Base-by-base conservation (phyloP, 1,284 basidiomycete species). In the Marasmius tenuissimus region DNA sequence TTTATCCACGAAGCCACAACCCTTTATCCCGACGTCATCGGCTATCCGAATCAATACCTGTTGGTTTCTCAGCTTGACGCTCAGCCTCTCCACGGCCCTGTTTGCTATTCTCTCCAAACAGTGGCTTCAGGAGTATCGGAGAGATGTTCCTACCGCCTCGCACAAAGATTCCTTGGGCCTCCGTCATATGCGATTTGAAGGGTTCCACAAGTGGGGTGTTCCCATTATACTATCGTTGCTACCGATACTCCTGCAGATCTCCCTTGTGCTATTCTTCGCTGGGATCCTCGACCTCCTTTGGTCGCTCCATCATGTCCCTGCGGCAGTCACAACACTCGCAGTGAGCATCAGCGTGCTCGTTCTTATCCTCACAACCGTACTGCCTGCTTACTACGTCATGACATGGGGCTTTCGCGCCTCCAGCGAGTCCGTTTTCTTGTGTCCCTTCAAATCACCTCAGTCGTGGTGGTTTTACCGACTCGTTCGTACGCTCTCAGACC, bases 51-150 rank as follows among this genome's bases (percentile, higher is more conserved):
- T 73, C 42, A 76, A 75, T 34, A 68, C 66, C 8, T 67, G 71
- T 38, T 74, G 73, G 72, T 75, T 75, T 61, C 66, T 72, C 35
- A 74, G 74, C 52, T 67, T 76, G 18, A 67, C 66, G 6, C 60
- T 71, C 12, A 67, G 67, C 34, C 67, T 76, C 14, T 64, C 70
- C 4, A 70, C 70, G 3, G 72, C 70, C 18, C 67, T 75, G 18
- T 57, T 70, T 12, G 73, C 72, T 14, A 72, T 73, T 16, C 65
- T 76, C 7, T 64, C 60, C 12, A 65, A 66, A 34, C 69, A 70
- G 47, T 71, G 70, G 67, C 56, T 70, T 9, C 66, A 67, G 14
- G 68, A 58, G 66, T 65, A 63, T 34, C 53, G 47, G 45, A 38
- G 38, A 22, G 50, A 50, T 9, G 52, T 60, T 37, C 60, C 59